Evolutionary conservation across 176 grass and related monocot genomes (phyloP), one percentile per base, ranked within the genome.

Genomic region (Paspalum vaginatum): DNA sequence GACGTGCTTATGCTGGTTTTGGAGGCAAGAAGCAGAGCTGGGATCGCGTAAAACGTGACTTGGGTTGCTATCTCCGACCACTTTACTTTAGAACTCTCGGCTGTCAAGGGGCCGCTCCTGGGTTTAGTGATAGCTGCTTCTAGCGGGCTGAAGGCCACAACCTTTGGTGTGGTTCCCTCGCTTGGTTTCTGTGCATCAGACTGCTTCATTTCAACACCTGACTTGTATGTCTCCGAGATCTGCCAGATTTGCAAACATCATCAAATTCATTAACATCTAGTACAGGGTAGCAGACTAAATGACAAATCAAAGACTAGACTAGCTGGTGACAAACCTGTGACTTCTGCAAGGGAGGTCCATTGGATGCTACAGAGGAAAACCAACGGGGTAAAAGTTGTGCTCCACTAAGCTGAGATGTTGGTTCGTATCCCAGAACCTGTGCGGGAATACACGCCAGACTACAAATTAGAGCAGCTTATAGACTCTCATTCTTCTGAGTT

Each of bases 1-100:
- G 86, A 92, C n/a, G 91, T 96, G 49, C 79, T 82, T 12, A 93
- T 25, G 75, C 76, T 77, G 62, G 86, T 86, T 68, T 67, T 93
- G 11, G 88, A 99, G 57, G 76, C 10, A 51, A 95, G 79, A 86
- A 99, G 90, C 71, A 93, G 61, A 49, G 78, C 50, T 26, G 97
- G 97, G 67, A 96, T 93, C 76, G 93, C 75, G 71, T 67, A 84
- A 79, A 88, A 95, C 39, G 93, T 95, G 20, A 89, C 71, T 46
- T 77, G 76, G 39, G 84, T 88, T 51, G 63, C 77, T 72, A 91
- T 57, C 55, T 99, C 93, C 42, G 86, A 91, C 61, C 86, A 66
- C 75, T 80, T 95, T 17, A 95, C 86, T 88, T 95, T 99, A 11
- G 72, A 71, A 70, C 96, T 99, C 76, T 90, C 90, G 55, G 50